Percentiles rank a stretch among this genome's conserved stretches.
Conservation (phyloP, 257 asterid species). For the Solanum clarkiae region DNA sequence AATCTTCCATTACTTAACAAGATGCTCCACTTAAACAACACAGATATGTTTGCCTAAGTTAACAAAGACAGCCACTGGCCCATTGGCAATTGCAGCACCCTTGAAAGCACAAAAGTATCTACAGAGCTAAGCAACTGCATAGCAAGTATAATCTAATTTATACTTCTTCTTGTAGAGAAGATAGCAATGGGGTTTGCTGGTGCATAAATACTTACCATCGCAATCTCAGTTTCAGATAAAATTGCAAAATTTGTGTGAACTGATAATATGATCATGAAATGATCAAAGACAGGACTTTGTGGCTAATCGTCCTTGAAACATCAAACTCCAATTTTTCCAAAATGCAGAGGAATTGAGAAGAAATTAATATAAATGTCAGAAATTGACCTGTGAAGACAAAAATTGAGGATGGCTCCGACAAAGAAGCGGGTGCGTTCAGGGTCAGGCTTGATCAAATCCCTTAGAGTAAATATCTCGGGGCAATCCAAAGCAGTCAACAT, state of each 20-base stretch:
- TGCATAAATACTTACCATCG: neutral
- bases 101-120: neutral
- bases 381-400: conserved; percentile 35
- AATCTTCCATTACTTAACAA: too few species aligned
- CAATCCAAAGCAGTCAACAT: conserved; percentile 35
- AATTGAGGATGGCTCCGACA: conserved; percentile 73
- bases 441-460: conserved; percentile 73
- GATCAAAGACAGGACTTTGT: neutral
- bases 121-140: neutral
- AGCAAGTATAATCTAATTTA: neutral
- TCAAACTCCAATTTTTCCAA: neutral
- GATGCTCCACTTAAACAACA: too few species aligned
- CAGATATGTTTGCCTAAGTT: neutral
- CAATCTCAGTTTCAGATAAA: neutral
- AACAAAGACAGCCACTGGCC: neutral
- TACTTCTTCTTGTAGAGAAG: neutral
- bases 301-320: neutral
- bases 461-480: conserved; percentile 46
- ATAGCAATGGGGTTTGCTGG: neutral
- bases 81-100: neutral
- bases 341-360: neutral
- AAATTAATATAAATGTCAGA: neutral
- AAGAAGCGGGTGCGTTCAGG: conserved; percentile 59
- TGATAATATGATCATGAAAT: too few species aligned
- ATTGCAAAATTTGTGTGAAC: neutral